A percentile compares a stretch with the other conserved stretches of the same genome.
These are phyloP conservation scores for Hymenoscyphus linearis DNA, from an alignment of 2,329 filamentous ascomycete species.

Conservation along the genomic window DNA sequence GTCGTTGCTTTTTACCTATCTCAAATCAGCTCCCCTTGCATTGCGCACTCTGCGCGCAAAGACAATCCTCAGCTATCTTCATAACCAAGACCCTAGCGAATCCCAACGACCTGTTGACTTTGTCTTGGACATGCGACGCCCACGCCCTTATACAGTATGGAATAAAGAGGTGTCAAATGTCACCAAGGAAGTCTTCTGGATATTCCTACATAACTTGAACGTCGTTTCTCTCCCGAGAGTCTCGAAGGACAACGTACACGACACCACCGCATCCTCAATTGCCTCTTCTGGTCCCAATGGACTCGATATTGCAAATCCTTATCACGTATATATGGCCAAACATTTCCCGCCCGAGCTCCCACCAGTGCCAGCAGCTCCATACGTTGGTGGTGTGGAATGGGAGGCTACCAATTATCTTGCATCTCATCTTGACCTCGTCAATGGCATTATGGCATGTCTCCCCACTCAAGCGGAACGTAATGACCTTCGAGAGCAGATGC, in stretches of 20 bases:
- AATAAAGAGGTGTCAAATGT: slow-evolving; percentile 88
- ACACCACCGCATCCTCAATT: slow-evolving; percentile 22
- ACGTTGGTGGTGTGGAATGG: slow-evolving; percentile 97
- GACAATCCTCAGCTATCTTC: slow-evolving; percentile 73
- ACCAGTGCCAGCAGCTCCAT: slow-evolving; percentile 88
- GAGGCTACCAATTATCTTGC: slow-evolving; percentile 96
- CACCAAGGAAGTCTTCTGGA: slow-evolving; percentile 98
- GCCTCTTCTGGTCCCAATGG: slow-evolving; percentile 26
- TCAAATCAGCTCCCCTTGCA: slow-evolving; percentile 58
- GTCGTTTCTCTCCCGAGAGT: slow-evolving; percentile 60
- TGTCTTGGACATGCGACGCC: slow-evolving; percentile 80
- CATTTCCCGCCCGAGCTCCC: slow-evolving; percentile 83
- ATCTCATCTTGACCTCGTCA: slow-evolving; percentile 86
- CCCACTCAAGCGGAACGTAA: slow-evolving; percentile 69
- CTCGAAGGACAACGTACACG: slow-evolving; percentile 29
- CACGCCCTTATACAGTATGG: slow-evolving; percentile 89
- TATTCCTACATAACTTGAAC: slow-evolving; percentile 92
- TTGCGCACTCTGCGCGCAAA: slow-evolving; percentile 65
- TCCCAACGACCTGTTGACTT: slow-evolving; percentile 75
- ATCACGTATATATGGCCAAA: slow-evolving; percentile 56
- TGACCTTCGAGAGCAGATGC: slow-evolving; percentile 67
- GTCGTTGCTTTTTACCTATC: slow-evolving; percentile 82
- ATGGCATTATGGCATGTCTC: slow-evolving; percentile 80
- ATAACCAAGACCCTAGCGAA: slow-evolving; percentile 72
- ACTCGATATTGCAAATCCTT: slow-evolving; percentile 33